Base-by-base conservation (phyloP, 192 early-diverging fungal species). In the Oehlia diaphana region DNA sequence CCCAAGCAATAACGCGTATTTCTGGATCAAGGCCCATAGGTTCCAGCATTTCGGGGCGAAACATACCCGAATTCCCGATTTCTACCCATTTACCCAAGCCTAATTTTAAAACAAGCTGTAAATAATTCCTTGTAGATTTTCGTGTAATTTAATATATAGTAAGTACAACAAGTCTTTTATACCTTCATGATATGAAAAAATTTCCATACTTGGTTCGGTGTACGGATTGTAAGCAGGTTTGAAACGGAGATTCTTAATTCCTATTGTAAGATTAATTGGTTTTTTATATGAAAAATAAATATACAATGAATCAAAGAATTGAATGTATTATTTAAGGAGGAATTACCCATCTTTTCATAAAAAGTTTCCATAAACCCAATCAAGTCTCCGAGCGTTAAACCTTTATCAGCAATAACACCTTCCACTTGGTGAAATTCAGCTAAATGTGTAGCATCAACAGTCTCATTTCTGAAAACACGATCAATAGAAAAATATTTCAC, bases 221-320 rank as follows among this genome's bases (percentile, higher is more conserved):
- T 99, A 99, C 68, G 98, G 98, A 86, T 99, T 99, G 88, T 97
- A 99, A 5, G 98, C 95, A 70, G 98, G 98, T 92, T 99, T 99
- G 93, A 99, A 99, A 76, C 96, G 93, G 71, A 99, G 91, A 81
- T 94, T 95, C 50, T 89, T 86, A 77, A 94, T 89, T 21, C 76
- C 76, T 78, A 58, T 49, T 53, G 33, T 14, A 9, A 39, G 35
- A 73, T 50, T 33, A 53, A 28, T 49, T 10, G 3, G 9, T 47
- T 31, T 9, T 28, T 35, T 53, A 49, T 4, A 28, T 6, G 49
- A 5, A 13, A 58, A 53, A 14, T 14, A 53, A 1, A 31, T 31
- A 58, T 31, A 58, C 10, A 50, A 31, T 73, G 31, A 33, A 31
- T 13, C 37, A n/a, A 35, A 74, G 28, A 16, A 72, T 4, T 26